phyloP scores from a whole-genome alignment of 768 basidiomycete genomes.

The Suillus weaverae region DNA sequence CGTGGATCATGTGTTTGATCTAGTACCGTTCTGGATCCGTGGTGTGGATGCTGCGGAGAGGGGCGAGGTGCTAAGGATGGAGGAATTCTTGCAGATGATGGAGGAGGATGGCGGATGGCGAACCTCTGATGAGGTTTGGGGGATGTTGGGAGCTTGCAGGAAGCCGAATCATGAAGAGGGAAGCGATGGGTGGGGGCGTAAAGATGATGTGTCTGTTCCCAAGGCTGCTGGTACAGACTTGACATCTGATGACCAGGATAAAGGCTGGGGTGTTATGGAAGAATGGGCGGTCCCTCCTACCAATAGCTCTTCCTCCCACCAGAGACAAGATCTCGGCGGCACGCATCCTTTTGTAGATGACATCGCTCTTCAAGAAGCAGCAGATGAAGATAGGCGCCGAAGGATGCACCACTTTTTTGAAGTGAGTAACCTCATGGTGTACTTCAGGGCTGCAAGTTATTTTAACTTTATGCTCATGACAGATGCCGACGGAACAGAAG shows the following conservation, averaged over 20 bases:
- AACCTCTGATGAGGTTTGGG: slow-evolving; percentile 29
- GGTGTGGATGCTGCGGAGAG: slow-evolving; percentile 49
- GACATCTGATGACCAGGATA: slow-evolving; percentile 14
- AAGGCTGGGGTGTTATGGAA: slow-evolving; percentile 20
- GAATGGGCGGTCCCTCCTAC: slow-evolving; percentile 16
- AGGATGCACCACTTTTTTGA: slow-evolving; percentile 53
- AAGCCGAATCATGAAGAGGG: slow-evolving; percentile 1
- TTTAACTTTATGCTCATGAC: not conserved
- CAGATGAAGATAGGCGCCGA: slow-evolving; percentile 38
- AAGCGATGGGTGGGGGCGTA: slow-evolving; percentile 12
- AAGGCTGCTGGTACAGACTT: slow-evolving; percentile 23
- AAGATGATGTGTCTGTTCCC: slow-evolving; percentile 12
- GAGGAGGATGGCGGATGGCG: slow-evolving; percentile 35
- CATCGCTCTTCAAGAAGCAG: slow-evolving; percentile 42
- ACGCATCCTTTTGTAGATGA: slow-evolving; percentile 45
- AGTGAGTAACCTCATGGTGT: slow-evolving; percentile 30
- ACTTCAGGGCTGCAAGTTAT: not conserved
- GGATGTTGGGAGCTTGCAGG: slow-evolving; percentile 29
- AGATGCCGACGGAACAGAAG: slow-evolving; percentile 61
- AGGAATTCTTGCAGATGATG: slow-evolving; percentile 46
- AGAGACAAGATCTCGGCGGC: slow-evolving; percentile 14
- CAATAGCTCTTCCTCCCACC: not conserved
- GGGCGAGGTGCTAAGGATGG: slow-evolving; percentile 43
- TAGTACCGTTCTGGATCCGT: slow-evolving; percentile 55
- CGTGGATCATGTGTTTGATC: slow-evolving; percentile 49